These are phyloP conservation scores for Lactuca sativa DNA, from an alignment of 129 eudicot genomes.

Conservation along the genomic window DNA sequence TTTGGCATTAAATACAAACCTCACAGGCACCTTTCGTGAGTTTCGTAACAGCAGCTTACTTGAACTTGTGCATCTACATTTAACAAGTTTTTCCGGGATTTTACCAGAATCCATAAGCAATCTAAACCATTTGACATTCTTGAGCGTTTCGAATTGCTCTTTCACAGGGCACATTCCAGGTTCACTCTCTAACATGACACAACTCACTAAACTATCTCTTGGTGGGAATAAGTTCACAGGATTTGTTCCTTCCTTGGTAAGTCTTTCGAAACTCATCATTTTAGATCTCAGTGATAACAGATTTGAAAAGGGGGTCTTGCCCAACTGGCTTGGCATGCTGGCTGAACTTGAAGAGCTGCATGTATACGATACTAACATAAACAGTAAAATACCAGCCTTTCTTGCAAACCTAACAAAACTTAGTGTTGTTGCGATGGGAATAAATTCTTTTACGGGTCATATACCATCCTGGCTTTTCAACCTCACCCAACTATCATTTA, in stretches of 20 bases:
- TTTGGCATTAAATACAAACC: slow-evolving; percentile 4
- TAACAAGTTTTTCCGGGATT: slow-evolving; percentile 29
- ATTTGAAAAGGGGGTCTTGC: not conserved
- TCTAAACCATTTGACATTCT: not conserved
- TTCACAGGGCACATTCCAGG: slow-evolving; percentile 20
- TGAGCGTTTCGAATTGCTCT: not conserved
- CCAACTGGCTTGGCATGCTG: slow-evolving; percentile 6
- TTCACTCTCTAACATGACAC: slow-evolving; percentile 25
- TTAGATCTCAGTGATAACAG: not conserved
- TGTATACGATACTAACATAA: slow-evolving; percentile 2
- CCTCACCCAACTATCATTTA: not conserved
- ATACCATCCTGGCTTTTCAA: slow-evolving; percentile 23
- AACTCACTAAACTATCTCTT: not conserved
- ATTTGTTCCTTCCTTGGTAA: slow-evolving; percentile 12
- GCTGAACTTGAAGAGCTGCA: not conserved
- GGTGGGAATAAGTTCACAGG: not conserved
- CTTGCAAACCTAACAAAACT: slow-evolving; percentile 25
- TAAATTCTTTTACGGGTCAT: not conserved
- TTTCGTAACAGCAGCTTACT: slow-evolving; percentile 27
- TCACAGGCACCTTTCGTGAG: slow-evolving; percentile 34
- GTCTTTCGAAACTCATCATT: not conserved
- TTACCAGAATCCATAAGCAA: slow-evolving; percentile 34
- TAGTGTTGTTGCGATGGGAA: not conserved
- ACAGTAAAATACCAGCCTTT: slow-evolving; percentile 23
- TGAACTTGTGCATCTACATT: not conserved